phyloP scores from a whole-genome alignment of 2,329 filamentous ascomycete genomes.

The Kalaharituber pfeilii region DNA sequence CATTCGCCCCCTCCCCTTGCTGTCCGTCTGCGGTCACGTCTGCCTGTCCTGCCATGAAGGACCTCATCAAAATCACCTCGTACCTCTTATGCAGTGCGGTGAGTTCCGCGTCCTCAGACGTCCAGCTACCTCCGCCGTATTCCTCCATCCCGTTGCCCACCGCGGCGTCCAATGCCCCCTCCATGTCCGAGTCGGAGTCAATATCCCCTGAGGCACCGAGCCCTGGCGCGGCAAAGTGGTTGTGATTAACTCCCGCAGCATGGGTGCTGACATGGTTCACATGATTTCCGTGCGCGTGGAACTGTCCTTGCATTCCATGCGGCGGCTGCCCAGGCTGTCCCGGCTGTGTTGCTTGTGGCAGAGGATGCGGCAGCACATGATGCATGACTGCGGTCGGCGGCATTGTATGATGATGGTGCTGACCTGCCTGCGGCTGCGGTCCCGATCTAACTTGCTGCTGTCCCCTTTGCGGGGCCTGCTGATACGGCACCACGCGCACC shows the following conservation, averaged over 20 bases:
- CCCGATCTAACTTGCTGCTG: too few relatives aligned
- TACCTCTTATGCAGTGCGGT: background rate
- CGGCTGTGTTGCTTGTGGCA: background rate
- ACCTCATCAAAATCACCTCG: background rate
- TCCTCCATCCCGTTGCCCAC: background rate
- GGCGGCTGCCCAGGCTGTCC: background rate
- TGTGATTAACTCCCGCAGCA: too few relatives aligned
- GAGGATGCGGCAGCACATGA: background rate
- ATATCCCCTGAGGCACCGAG: background rate
- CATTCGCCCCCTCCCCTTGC: too few relatives aligned
- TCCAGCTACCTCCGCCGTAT: background rate
- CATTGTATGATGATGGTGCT: background rate
- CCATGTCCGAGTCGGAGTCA: background rate
- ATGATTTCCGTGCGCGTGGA: background rate
- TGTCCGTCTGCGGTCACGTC: too few relatives aligned
- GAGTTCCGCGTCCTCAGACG: background rate
- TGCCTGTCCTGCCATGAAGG: background rate
- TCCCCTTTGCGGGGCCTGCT: background rate
- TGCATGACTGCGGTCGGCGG: background rate
- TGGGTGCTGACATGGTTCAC: too few relatives aligned
- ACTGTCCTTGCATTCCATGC: background rate
- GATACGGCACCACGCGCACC: background rate
- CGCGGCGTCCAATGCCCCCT: background rate
- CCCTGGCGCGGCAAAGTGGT: background rate
- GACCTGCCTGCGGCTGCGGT: background rate